Evolutionary conservation across 140 eudicot genomes (phyloP), one percentile per base, ranked within the genome.

Genomic region (Cichorium intybus): DNA sequence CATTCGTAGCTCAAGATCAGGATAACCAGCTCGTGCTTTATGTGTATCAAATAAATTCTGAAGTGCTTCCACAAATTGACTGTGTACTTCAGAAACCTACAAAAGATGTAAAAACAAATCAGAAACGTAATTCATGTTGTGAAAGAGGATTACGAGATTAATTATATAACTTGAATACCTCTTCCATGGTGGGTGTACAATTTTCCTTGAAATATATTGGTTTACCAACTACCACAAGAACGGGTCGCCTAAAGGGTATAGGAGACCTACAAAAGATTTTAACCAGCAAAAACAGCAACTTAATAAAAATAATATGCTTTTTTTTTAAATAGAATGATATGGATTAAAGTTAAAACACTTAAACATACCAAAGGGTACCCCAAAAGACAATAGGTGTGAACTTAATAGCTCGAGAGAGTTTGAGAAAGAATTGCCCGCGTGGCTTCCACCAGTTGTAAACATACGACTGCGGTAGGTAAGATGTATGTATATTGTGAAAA

Each of bases 371-470:
- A 24, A 80, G 68, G 29, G 83, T 68, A 14, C 97, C 97, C 97
- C 97, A 91, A 56, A 87, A 91, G 59, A 82, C 12, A 10, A 91
- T 66, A 2, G 97, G 97, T 3, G 89, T 70, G 73, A 83, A 88
- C 81, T 77, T 91, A 27, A 91, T 65, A 57, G 85, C 82, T 76
- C 95, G 81, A 27, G 96, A 71, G 45, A 91, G 76, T 63, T 85
- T 77, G 68, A 74, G 60, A 65, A 43, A 76, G 48, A 82, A 62
- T 33, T 82, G 75, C 37, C 91, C 90, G 17, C 80, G 47, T 26
- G 97, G 97, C 75, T 76, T 91, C 97, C 97, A 91, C 97, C 97
- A 91, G 76, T 85, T 85, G 78, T 82, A 91, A 53, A 78, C 91
- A 16, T 69, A 57, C 1, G 95, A 70, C 96, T 87, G 82, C 78